Base-by-base conservation (phyloP, 306 rosid species). In the Inga oerstediana region DNA sequence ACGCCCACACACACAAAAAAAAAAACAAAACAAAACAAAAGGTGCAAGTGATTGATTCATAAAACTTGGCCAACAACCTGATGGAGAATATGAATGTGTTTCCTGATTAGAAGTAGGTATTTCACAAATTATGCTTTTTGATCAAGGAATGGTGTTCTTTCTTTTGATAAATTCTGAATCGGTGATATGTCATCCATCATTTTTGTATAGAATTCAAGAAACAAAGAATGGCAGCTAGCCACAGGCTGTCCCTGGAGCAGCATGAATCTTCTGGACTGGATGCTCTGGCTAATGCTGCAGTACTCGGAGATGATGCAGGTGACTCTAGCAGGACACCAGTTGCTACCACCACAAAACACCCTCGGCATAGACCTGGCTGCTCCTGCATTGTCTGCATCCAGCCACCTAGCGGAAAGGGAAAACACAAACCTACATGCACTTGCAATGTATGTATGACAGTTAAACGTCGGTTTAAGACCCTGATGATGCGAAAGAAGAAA, bases 361-460 rank as follows among this genome's bases (percentile, higher is more conserved):
- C 99, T 22, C 86, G 99, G 77, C 99, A 96, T 82, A 97, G 99
- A 49, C 98, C 99, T 24, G 99, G 99, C 80, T 96, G 99, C 91
- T 94, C 99, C 69, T 96, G 99, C 88, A 96, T 96, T 85, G 99
- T 96, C 74, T 96, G 99, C 88, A 96, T 96, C 91, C 99, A 96
- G 85, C 99, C 99, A 74, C 99, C 99, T 0, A 96, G 99, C 69
- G 99, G 99, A 74, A 96, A 96, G 88, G 99, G 99, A 56, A 96
- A 96, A 91, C 99, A 96, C 91, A 96, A 96, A 81, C 98, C 99
- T 71, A 85, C 97, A 54, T 96, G 99, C 91, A 92, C 94, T 14
- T 96, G 99, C 88, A 88, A 88, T 3, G 99, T 96, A 65, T 96
- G 99, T 91, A 90, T 89, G 93, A 92, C 99, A 24, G 99, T 96